Evolutionary conservation across 176 grass and related monocot species (phyloP), one percentile per base, ranked within the genome.

Genomic region (Calamus simplicifolius): DNA sequence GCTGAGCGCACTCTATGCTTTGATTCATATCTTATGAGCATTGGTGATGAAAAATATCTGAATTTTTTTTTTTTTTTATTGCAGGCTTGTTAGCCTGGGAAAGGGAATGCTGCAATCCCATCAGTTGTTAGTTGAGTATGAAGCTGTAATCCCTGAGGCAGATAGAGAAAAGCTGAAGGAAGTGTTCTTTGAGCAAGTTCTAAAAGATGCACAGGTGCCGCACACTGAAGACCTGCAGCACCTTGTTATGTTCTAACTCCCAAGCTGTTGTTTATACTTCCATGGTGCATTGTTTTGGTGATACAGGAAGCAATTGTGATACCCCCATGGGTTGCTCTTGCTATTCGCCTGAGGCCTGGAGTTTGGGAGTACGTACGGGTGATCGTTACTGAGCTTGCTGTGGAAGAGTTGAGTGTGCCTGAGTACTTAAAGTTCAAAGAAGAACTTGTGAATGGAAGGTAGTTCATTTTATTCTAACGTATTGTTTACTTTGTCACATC

Each of bases 371-470:
- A 92, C 54, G 87, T 89, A 27, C 85, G 84, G 69, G 73, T 88
- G 49, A 92, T 88, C 1, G 84, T 98, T 16, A 98, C 66, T 0
- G 94, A 98, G 78, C 88, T 92, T 6, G 79, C 75, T 25, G 84
- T 89, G n/a, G 94, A 98, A 66, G 84, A 89, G 81, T 52, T 98
- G 54, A 89, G 56, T 26, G 94, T 98, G 48, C 79, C 94, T 5
- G 94, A 98, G 60, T 98, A 98, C 79, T 75, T 98, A 73, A 88
- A 92, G 51, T 98, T 98, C 81, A 98, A 98, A 81, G 94, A 98
- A 76, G 81, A 92, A 35, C 88, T 98, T 79, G 81, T 82, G 19
- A 76, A 98, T 66, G 88, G 52, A 72, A 79, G 82, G 94, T 88
- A 82, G 30, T 1, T 35, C 30, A 35, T 35, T 7, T 35, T 35